Evolutionary conservation across 75 land plant species (phyloP), one percentile per base, ranked within the genome.

Genomic region (Cryptomeria japonica): DNA sequence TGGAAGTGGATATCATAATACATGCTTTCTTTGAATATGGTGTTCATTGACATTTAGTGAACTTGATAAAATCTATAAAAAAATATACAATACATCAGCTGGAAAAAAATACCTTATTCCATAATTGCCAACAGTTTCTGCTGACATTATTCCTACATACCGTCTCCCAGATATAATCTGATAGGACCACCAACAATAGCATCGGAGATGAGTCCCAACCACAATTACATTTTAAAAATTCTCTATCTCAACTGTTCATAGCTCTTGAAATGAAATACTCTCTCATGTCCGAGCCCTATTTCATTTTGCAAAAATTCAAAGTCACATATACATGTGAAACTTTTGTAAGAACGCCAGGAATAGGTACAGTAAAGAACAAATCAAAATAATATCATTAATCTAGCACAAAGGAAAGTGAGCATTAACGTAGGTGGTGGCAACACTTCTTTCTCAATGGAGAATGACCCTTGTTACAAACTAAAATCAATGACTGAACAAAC

Each of bases 81-180:
- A 49, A n/a, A 85, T 58, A 70, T 39, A 68, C 61, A 46, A 32
- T 25, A 1, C 32, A 46, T 25, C 53, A 88, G 75, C 37, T 58
- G 38, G 22, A 44, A 6, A 39, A 14, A 10, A 42, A 46, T 92
- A 98, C 99, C 96, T 96, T 90, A 98, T 91, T 61, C 96, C 99
- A 90, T 98, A 98, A 88, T 98, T 98, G 32, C 99, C 99, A 41
- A 98, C 93, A 49, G 92, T 96, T 49, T 98, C 99, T 16, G 95
- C 94, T 53, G 96, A 94, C 99, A 98, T 95, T 76, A 98, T 98
- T 39, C 97, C 98, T 13, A 98, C 98, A 91, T 96, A 92, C 39
- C 95, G 93, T 56, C 99, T 88, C 39, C 99, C 99, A 88, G 88
- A 93, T 88, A 98, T 94, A 10, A 98, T 96, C 99, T 98, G 84